These are phyloP conservation scores for Penicillium digitatum DNA, from an alignment of 2,329 filamentous ascomycete genomes.

Conservation along the genomic window DNA sequence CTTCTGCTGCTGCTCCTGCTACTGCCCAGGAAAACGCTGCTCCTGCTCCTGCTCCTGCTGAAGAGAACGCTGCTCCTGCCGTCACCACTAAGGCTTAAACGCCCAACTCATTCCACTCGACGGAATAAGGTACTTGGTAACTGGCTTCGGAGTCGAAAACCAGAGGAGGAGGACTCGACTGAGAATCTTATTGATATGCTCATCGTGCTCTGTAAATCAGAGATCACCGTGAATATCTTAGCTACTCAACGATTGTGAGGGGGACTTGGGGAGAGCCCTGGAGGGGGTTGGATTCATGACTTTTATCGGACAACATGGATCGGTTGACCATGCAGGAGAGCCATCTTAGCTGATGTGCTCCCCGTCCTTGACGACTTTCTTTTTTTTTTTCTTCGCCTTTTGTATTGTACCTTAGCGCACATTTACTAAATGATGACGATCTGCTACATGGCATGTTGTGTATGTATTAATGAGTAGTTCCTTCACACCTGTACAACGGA, in stretches of 20 bases:
- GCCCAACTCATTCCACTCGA: constrained; percentile 21
- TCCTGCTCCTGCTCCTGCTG: constrained; percentile 36
- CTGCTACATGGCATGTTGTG: constrained; percentile 26
- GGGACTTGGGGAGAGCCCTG: constrained; percentile 15
- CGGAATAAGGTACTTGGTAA: constrained; percentile 15
- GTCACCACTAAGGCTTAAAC: constrained; percentile 28
- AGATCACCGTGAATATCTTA: constrained; percentile 24
- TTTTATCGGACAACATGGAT: constrained; percentile 24
- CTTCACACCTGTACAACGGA: neutral
- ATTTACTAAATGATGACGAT: constrained; percentile 39
- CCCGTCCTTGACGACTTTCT: constrained; percentile 34
- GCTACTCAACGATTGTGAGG: constrained; percentile 22
- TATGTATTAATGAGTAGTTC: neutral
- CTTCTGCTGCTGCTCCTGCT: constrained; percentile 35
- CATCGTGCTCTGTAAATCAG: constrained; percentile 17
- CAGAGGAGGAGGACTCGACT: constrained; percentile 2
- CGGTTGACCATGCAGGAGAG: constrained; percentile 21
- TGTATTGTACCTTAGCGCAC: constrained; percentile 42
- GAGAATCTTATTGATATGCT: constrained; percentile 25
- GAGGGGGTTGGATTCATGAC: constrained; percentile 25
- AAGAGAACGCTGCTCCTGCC: constrained; percentile 23
- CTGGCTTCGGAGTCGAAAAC: constrained; percentile 12
- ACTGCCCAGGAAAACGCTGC: constrained; percentile 32
- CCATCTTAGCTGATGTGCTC: constrained; percentile 20
- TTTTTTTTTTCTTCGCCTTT: constrained; percentile 35